Conservation (phyloP, 1,284 basidiomycete genomes). For the Entoloma clypeatum region DNA sequence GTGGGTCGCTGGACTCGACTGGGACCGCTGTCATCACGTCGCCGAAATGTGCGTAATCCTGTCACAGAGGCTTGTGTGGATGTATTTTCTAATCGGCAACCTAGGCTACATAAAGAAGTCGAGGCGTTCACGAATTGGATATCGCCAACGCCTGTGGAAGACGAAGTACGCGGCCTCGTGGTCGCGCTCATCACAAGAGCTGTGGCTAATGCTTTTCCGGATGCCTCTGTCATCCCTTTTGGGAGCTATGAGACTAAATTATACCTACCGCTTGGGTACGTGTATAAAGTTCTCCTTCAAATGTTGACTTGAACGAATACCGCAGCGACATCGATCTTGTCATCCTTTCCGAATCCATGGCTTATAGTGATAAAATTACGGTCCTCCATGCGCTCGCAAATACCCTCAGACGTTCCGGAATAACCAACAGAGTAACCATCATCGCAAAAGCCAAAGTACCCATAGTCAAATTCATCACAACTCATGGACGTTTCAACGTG, state of each 20-base stretch:
- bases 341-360: conserved; percentile 63
- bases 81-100: conserved; percentile 4
- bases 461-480: conserved; percentile 89
- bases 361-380: conserved; percentile 51
- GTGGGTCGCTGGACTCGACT: conserved; percentile 77
- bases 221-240: conserved; percentile 84
- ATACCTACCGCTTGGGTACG: conserved; percentile 90
- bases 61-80: conserved; percentile 12
- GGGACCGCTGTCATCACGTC: conserved; percentile 74
- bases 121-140: conserved; percentile 85
- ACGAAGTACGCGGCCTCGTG: conserved; percentile 77
- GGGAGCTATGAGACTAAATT: conserved; percentile 94
- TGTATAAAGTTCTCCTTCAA: conserved; percentile 13
- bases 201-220: conserved; percentile 66
- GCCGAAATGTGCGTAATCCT: conserved; percentile 66
- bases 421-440: conserved; percentile 71
- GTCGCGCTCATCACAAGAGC: conserved; percentile 73
- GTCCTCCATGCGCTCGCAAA: conserved; percentile 65
- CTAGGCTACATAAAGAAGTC: conserved; percentile 78
- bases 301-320: conserved; percentile 13
- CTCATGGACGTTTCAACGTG: conserved; percentile 74
- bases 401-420: conserved; percentile 55
- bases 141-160: conserved; percentile 81
- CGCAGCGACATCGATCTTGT: conserved; percentile 76
- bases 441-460: conserved; percentile 91